A percentile compares a stretch with the other conserved stretches of the same genome.
These are phyloP conservation scores for Angophora floribunda DNA, from an alignment of 345 rosid genomes.

Conservation along the genomic window DNA sequence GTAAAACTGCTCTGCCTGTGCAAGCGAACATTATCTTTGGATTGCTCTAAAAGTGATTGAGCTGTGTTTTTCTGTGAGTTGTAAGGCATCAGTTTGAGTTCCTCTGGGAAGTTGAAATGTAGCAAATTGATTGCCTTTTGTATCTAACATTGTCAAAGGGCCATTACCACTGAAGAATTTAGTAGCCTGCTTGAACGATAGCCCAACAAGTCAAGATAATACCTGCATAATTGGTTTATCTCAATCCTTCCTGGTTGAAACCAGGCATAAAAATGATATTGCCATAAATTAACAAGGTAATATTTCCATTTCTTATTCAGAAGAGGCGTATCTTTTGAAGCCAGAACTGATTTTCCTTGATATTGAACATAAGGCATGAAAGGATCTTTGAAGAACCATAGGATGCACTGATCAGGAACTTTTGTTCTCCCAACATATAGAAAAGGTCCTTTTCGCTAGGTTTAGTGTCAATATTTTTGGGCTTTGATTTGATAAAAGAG, in stretches of 20 bases:
- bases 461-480: neutral
- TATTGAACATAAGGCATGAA: too few relatives aligned
- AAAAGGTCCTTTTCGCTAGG: neutral
- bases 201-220: too few relatives aligned
- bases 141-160: neutral
- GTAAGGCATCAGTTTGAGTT: neutral
- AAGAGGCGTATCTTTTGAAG: too few relatives aligned
- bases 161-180: neutral
- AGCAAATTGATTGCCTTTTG: neutral
- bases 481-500: neutral
- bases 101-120: neutral
- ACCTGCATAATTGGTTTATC: too few relatives aligned
- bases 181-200: too few relatives aligned
- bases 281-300: too few relatives aligned
- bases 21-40: neutral
- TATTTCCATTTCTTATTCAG: too few relatives aligned
- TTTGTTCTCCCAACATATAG: neutral
- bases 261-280: too few relatives aligned
- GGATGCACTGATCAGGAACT: neutral
- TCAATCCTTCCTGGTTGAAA: too few relatives aligned
- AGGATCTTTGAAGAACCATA: too few relatives aligned
- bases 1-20: neutral
- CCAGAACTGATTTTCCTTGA: too few relatives aligned
- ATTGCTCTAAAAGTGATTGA: neutral
- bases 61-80: neutral